A percentile compares a stretch with the other conserved stretches of the same genome.
Evolutionary conservation across 2,329 filamentous ascomycete species (phyloP).

Genomic region (Diaporthe australafricana): DNA sequence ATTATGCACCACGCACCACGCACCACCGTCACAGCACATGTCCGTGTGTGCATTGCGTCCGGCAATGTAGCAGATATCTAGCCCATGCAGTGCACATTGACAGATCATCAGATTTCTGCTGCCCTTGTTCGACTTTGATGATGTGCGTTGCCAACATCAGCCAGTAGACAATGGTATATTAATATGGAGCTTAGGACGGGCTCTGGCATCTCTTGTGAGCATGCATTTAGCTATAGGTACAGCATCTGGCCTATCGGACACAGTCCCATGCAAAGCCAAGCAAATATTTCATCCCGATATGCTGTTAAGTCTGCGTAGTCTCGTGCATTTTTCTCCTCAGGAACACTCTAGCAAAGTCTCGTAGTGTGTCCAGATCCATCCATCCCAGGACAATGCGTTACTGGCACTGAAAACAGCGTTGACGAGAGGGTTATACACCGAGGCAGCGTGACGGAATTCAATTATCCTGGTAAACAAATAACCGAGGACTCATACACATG

Average conservation of each 20-base stretch:
- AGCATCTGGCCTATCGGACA: too few species aligned
- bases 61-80: slow-evolving; percentile 1
- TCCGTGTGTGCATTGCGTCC: too few species aligned
- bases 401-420: neutral
- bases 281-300: too few species aligned
- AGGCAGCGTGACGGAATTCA: neutral
- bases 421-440: too few species aligned
- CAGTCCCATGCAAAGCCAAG: too few species aligned
- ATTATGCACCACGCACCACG: neutral
- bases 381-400: neutral
- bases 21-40: neutral
- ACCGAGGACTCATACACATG: too few species aligned
- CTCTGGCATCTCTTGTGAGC: too few species aligned
- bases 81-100: neutral
- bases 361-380: neutral
- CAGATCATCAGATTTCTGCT: neutral
- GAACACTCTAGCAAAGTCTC: neutral
- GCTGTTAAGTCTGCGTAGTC: too few species aligned
- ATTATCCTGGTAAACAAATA: too few species aligned
- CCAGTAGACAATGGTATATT: neutral
- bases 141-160: neutral
- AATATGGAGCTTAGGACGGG: too few species aligned
- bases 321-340: too few species aligned
- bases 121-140: neutral
- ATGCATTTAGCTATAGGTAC: too few species aligned